Evolutionary conservation across 805 yeast species (phyloP).

Genomic region (Pichia membranifaciens): DNA sequence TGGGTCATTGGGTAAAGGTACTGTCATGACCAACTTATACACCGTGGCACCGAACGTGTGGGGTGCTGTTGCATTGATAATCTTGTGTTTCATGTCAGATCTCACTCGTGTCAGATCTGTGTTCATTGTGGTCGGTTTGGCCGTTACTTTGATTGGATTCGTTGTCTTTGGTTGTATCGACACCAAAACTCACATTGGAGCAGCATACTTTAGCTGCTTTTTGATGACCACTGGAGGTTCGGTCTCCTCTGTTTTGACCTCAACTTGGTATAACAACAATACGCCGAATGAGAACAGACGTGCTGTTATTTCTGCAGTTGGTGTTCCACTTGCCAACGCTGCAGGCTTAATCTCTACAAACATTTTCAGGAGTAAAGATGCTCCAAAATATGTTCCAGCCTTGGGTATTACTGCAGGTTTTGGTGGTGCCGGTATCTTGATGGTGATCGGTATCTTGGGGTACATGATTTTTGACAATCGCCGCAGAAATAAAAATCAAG

Average conservation of each 20-base stretch:
- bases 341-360: constrained; percentile 52
- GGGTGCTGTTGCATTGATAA: constrained; percentile 40
- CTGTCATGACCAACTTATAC: constrained; percentile 36
- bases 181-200: constrained; percentile 28
- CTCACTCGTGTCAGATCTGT: constrained; percentile 33
- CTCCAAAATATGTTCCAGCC: constrained; percentile 50
- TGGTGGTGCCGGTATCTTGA: constrained; percentile 38
- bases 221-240: constrained; percentile 44
- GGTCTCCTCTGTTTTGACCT: constrained; percentile 43
- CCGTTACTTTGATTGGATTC: constrained; percentile 39
- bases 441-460: constrained; percentile 16
- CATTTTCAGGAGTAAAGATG: constrained; percentile 44
- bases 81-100: constrained; percentile 39
- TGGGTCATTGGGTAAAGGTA: constrained; percentile 33
- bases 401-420: constrained; percentile 42
- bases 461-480: constrained; percentile 40
- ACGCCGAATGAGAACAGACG: constrained; percentile 42
- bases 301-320: constrained; percentile 42
- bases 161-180: constrained; percentile 43
- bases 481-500: constrained; percentile 36
- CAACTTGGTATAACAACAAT: constrained; percentile 47
- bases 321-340: constrained; percentile 50
- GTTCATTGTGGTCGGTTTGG: constrained; percentile 35
- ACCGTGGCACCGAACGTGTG: constrained; percentile 45
- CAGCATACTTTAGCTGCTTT: constrained; percentile 20